A percentile compares a stretch with the other conserved stretches of the same genome.
These are phyloP conservation scores for Podila verticillata DNA, from an alignment of 192 early-diverging fungal species.

Conservation along the genomic window DNA sequence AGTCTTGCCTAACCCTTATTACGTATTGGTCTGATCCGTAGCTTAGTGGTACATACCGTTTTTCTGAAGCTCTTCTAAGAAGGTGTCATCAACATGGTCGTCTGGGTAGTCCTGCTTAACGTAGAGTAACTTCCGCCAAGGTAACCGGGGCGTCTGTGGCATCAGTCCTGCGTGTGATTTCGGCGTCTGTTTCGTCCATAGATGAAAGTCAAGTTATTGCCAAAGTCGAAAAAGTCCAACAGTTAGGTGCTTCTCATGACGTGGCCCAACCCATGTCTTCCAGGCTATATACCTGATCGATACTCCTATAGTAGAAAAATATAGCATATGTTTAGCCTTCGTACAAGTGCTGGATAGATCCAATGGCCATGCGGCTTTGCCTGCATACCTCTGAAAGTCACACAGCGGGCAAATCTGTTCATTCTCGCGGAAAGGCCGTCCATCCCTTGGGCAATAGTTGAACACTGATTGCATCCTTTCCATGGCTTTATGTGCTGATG, in stretches of 20 bases:
- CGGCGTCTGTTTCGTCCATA: neutral
- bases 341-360: too few species aligned
- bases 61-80: slow-evolving; percentile 87
- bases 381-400: slow-evolving; percentile 41
- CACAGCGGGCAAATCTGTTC: slow-evolving; percentile 46
- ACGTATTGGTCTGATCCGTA: too few species aligned
- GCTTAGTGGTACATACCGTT: slow-evolving; percentile 65
- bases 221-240: neutral
- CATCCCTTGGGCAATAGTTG: slow-evolving; percentile 50
- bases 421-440: slow-evolving; percentile 35
- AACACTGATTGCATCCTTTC: slow-evolving; percentile 30
- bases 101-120: slow-evolving; percentile 91
- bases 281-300: slow-evolving; percentile 16
- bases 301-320: slow-evolving; percentile 5
- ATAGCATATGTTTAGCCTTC: neutral
- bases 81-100: slow-evolving; percentile 90
- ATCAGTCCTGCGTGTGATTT: slow-evolving; percentile 8
- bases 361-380: too few species aligned
- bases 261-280: neutral
- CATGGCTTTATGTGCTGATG: neutral
- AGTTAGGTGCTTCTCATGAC: too few species aligned
- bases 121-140: slow-evolving; percentile 87
- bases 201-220: neutral
- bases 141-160: slow-evolving; percentile 16
- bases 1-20: too few species aligned